Base-by-base conservation (phyloP, 257 asterid genomes). In the Penstemon barbatus region DNA sequence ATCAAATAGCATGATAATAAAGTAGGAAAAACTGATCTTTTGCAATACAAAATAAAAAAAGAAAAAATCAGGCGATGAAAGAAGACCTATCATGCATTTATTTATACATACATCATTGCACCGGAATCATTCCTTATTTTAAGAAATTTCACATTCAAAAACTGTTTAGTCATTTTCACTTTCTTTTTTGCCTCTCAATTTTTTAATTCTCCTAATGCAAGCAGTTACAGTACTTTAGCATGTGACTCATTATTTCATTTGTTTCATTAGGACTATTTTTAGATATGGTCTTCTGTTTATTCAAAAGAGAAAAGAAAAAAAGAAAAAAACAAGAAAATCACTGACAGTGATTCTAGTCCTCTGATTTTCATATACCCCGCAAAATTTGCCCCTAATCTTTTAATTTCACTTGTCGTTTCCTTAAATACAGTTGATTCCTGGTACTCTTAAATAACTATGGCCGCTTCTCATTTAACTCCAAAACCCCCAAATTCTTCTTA, bases 381-480 rank as follows among this genome's bases (percentile, higher is more conserved):
- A 77, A 76, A 71, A 48, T 60, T 69, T 67, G 73, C 62, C 74
- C 76, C 73, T 49, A 77, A 69, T 72, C 81, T 56, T 25, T 41
- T 53, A 77, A 60, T 72, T 69, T 57, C 79, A 52, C n/a, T 69
- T 69, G 77, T 75, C 81, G 79, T 69, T 55, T 75, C 78, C 69
- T 75, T 65, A 64, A 25, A 61, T 53, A 55, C 71, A 75, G 77
- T 83, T 70, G 72, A 69, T 75, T 81, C 81, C 82, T 75, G 41
- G 57, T 74, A 83, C 81, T 75, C 79, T 75, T 46, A 78, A 80
- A 65, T 67, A 76, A 56, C 72, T 15, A 68, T 43, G 43, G 44
- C 65, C 65, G 51, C 36, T 71, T 38, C 66, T 49, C 68, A 48
- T 71, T 79, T 25, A 63, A 50, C 78, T 57, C 75, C 78, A 50